Evolutionary conservation across 805 yeast genomes (phyloP).

Genomic region (Hanseniaspora clermontiae): DNA sequence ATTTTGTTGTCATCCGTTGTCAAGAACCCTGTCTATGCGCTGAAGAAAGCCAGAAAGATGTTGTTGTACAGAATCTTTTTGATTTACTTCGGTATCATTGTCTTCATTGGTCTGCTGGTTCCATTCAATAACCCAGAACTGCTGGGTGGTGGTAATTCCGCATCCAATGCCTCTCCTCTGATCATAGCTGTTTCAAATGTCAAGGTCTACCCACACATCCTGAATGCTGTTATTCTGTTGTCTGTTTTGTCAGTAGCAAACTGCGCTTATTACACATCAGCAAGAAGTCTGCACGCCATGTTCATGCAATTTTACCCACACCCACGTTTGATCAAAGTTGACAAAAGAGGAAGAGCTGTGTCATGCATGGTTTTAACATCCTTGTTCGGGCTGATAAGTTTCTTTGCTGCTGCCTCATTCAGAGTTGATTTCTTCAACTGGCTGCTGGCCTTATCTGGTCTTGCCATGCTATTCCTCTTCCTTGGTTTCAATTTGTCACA

Average conservation of each 20-base stretch:
- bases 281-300: constrained; percentile 55
- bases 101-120: constrained; percentile 52
- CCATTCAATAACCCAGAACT: constrained; percentile 43
- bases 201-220: constrained; percentile 50
- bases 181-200: constrained; percentile 58
- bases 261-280: constrained; percentile 56
- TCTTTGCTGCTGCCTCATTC: constrained; percentile 38
- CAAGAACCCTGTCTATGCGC: constrained; percentile 48
- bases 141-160: constrained; percentile 37
- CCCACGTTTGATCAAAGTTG: constrained; percentile 49
- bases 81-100: constrained; percentile 52
- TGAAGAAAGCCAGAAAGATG: constrained; percentile 68
- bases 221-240: constrained; percentile 58
- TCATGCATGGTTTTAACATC: constrained; percentile 49
- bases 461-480: constrained; percentile 44
- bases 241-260: constrained; percentile 64
- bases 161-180: constrained; percentile 59
- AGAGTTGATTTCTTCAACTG: constrained; percentile 41
- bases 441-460: constrained; percentile 42
- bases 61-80: constrained; percentile 70
- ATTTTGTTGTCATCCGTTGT: constrained; percentile 73
- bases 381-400: constrained; percentile 44
- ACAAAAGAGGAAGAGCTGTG: constrained; percentile 66
- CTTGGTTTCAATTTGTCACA: constrained; percentile 40
- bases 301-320: constrained; percentile 59